Base-by-base conservation (phyloP, 768 basidiomycete genomes). In the Calocybe indica region DNA sequence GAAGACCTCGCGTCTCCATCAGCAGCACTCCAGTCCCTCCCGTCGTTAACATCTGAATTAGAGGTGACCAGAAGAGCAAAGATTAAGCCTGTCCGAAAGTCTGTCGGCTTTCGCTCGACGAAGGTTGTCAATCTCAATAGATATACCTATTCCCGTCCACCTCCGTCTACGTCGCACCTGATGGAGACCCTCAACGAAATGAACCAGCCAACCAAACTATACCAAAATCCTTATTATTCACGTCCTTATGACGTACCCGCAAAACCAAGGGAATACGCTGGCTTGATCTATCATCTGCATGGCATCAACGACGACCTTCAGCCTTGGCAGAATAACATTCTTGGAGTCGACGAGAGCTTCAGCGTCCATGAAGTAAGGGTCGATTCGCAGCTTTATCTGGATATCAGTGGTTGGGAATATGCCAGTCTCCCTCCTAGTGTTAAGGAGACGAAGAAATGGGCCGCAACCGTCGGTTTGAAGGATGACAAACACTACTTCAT, bases 221-320 rank as follows among this genome's bases (percentile, higher is more conserved):
- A 96, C 63, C 79, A 74, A 39, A 69, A 77, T n/a, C 88, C 94
- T 0, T 85, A 78, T 63, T 99, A 91, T 59, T 91, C 89, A 5
- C 77, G 79, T 43, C 71, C 73, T 15, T 54, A 56, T 4, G 95
- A 98, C 59, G 75, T 83, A 0, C 85, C 92, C 1, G 73, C 74
- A 31, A 65, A 68, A n/a, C 65, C 83, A 2, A 74, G 81, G 55
- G 86, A 91, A 66, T 93, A 85, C 61, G 92, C 82, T 14, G 93
- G 92, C 0, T 62, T 89, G 1, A 57, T 78, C n/a, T 94, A 86
- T 62, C 70, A 71, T 36, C 67, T 94, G 14, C 82, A 83, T 54
- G 83, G 87, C 5, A 22, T 22, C 22, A 22, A 22, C 22, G 22
- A 22, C 22, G 22, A 22, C 22, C 22, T 22, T 7, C 75, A 83